A percentile compares a stretch with the other conserved stretches of the same genome.
Evolutionary conservation across 2,329 filamentous ascomycete genomes (phyloP).

Genomic region (Monosporascus sp.): DNA sequence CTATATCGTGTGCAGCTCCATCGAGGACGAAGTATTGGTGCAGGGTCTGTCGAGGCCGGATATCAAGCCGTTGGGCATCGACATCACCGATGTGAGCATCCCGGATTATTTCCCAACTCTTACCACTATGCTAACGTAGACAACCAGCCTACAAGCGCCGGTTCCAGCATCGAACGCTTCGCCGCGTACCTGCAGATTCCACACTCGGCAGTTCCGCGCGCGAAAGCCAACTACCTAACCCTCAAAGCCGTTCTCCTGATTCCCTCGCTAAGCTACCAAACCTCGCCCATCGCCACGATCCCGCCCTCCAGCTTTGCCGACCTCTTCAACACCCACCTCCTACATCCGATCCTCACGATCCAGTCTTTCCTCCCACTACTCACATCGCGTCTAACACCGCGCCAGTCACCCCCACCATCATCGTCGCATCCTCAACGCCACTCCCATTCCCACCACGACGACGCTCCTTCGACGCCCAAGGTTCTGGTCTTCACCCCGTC

Average conservation of each 20-base stretch:
- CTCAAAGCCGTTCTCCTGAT: constrained; percentile 80
- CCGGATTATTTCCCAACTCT: background rate
- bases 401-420: constrained; percentile 27
- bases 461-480: constrained; percentile 50
- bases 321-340: constrained; percentile 84
- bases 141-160: constrained; percentile 59
- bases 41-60: constrained; percentile 73
- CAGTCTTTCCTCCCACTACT: constrained; percentile 84
- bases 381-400: constrained; percentile 49
- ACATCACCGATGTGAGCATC: constrained; percentile 68
- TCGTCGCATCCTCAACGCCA: background rate
- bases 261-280: constrained; percentile 74
- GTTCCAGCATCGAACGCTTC: constrained; percentile 66
- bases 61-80: constrained; percentile 74
- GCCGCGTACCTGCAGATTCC: constrained; percentile 66
- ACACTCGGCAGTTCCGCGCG: constrained; percentile 70
- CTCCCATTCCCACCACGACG: constrained; percentile 27
- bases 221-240: constrained; percentile 68
- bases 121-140: constrained; percentile 9
- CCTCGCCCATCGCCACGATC: constrained; percentile 79
- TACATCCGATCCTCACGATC: constrained; percentile 82
- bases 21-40: constrained; percentile 78
- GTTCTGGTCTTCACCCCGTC: constrained; percentile 74
- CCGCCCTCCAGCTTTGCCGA: constrained; percentile 81
- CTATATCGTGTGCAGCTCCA: constrained; percentile 79